Conservation (phyloP, 345 rosid species). For the Salix viminalis region DNA sequence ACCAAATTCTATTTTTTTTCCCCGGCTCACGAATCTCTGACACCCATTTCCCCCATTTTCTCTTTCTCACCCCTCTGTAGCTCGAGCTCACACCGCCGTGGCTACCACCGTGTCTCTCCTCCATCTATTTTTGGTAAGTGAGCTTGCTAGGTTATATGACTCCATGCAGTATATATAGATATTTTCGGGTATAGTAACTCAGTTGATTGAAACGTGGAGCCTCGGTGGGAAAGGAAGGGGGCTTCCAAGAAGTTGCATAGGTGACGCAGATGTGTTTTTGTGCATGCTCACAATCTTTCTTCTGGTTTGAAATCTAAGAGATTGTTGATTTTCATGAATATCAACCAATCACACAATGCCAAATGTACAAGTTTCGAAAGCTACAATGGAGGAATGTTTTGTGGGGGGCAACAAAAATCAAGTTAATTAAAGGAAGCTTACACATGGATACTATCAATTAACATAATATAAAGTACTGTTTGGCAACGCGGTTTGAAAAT, state of each 20-base stretch:
- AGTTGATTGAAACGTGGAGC: background rate
- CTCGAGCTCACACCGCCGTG: slow-evolving; percentile 10
- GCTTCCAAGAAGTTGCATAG: slow-evolving; percentile 43
- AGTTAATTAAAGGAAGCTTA: background rate
- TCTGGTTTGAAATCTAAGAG: background rate
- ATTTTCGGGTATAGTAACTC: slow-evolving; percentile 7
- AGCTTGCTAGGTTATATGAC: background rate
- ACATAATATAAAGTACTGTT: background rate
- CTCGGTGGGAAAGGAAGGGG: slow-evolving; percentile 13
- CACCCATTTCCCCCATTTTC: slow-evolving; percentile 99
- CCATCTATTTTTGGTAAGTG: background rate
- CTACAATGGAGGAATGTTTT: background rate
- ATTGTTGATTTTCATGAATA: background rate
- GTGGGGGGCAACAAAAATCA: background rate
- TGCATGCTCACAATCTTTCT: background rate
- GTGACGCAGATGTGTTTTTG: slow-evolving; percentile 16
- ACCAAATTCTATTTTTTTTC: slow-evolving; percentile 76
- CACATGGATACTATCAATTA: background rate
- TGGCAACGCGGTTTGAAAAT: slow-evolving; percentile 1
- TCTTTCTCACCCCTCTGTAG: slow-evolving; percentile 70
- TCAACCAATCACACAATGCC: background rate
- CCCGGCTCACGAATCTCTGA: slow-evolving; percentile 91
- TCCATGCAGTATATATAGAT: slow-evolving; percentile 1
- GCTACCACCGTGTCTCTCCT: background rate
- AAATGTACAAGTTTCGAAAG: background rate